Conservation (phyloP, 2,329 filamentous ascomycete genomes). For the Aspergillus latus region DNA sequence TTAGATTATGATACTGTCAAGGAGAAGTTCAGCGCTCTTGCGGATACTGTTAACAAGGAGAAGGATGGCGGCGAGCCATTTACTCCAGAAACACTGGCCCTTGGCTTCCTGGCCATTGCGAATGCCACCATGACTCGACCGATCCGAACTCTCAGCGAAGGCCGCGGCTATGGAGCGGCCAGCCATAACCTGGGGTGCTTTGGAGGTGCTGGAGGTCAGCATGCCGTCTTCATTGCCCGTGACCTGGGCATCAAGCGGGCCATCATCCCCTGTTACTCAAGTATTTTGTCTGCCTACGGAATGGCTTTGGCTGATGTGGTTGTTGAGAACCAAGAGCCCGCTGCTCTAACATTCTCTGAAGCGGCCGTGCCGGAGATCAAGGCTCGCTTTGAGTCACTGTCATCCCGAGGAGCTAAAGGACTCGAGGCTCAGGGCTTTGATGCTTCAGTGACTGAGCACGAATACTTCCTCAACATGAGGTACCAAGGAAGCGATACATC, state of each 20-base stretch:
- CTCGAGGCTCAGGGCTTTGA: slow-evolving; percentile 45
- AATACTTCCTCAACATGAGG: slow-evolving; percentile 50
- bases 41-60: slow-evolving; percentile 59
- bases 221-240: slow-evolving; percentile 86
- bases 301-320: slow-evolving; percentile 93
- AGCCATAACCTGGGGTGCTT: slow-evolving; percentile 91
- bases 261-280: slow-evolving; percentile 84
- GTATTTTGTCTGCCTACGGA: slow-evolving; percentile 89
- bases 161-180: slow-evolving; percentile 86
- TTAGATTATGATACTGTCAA: slow-evolving; percentile 71
- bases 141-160: slow-evolving; percentile 86
- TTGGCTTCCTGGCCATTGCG: slow-evolving; percentile 45
- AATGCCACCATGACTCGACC: slow-evolving; percentile 59
- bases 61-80: slow-evolving; percentile 22
- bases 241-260: slow-evolving; percentile 83
- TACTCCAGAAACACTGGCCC: slow-evolving; percentile 27
- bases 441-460: slow-evolving; percentile 40
- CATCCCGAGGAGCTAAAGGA: slow-evolving; percentile 8
- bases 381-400: slow-evolving; percentile 8
- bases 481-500: slow-evolving; percentile 54
- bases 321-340: slow-evolving; percentile 71
- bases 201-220: slow-evolving; percentile 87
- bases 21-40: slow-evolving; percentile 69
- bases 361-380: slow-evolving; percentile 27
- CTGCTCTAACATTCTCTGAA: slow-evolving; percentile 55